Evolutionary conservation across 2,329 filamentous ascomycete genomes (phyloP).

Genomic region (Fusarium albidum): DNA sequence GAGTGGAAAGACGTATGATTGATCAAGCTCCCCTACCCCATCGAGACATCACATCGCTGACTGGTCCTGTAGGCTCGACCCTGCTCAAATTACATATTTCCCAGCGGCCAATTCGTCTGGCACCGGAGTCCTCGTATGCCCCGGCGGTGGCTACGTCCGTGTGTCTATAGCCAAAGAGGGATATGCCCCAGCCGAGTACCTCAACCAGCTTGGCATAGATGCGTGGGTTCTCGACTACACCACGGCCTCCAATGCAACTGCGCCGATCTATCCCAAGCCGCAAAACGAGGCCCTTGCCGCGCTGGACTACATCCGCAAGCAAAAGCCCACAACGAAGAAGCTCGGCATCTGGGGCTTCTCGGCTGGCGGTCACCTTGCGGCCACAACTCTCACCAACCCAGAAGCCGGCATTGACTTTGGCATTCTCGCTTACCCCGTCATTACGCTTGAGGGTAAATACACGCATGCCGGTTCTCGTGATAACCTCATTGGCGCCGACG

Average conservation of each 20-base stretch:
- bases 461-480: constrained; percentile 25
- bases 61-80: not conserved
- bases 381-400: constrained; percentile 24
- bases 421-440: constrained; percentile 23
- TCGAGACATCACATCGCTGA: no score
- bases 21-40: no score
- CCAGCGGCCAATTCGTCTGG: constrained; percentile 19
- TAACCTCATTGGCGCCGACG: constrained; percentile 21
- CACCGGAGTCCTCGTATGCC: constrained; percentile 22
- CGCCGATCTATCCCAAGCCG: constrained; percentile 23
- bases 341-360: constrained; percentile 30
- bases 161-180: constrained; percentile 25
- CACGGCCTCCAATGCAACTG: constrained; percentile 11
- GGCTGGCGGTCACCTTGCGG: constrained; percentile 26
- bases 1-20: not conserved
- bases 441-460: constrained; percentile 24
- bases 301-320: constrained; percentile 10
- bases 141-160: constrained; percentile 21
- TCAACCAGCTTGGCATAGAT: constrained; percentile 28
- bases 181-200: constrained; percentile 13
- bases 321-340: constrained; percentile 13
- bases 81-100: constrained; percentile 12
- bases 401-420: constrained; percentile 26
- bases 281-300: constrained; percentile 25
- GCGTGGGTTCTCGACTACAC: constrained; percentile 32